phyloP scores from a whole-genome alignment of 176 grass and related monocot species.

The Carex myosuroides region DNA sequence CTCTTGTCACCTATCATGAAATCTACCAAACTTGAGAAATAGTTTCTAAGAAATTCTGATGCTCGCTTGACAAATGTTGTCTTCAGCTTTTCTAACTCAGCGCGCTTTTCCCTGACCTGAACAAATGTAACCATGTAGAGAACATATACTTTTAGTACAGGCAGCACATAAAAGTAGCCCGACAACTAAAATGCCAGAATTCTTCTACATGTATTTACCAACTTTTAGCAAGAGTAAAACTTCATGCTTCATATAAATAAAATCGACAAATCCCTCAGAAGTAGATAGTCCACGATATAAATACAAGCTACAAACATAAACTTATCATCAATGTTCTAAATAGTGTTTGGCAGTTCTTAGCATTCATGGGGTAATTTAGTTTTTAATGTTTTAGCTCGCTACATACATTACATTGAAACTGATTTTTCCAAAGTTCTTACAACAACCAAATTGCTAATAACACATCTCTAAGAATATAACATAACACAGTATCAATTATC shows the following conservation, averaged over 20 bases:
- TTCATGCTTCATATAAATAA: not conserved
- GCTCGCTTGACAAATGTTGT: slow-evolving; percentile 80
- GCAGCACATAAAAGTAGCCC: not conserved
- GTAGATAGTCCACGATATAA: not conserved
- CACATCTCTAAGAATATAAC: not conserved
- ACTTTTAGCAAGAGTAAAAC: not conserved
- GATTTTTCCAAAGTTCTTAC: not conserved
- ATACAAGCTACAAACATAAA: not conserved
- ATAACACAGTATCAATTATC: not conserved
- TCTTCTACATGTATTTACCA: not conserved
- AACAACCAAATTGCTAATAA: not conserved
- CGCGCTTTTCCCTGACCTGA: slow-evolving; percentile 79
- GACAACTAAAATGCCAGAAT: not conserved
- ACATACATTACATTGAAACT: not conserved
- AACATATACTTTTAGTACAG: not conserved
- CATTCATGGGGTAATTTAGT: not conserved
- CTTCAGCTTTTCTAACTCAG: slow-evolving; percentile 87
- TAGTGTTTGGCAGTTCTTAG: not conserved
- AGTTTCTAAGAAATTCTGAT: slow-evolving; percentile 90
- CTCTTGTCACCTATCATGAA: slow-evolving; percentile 99
- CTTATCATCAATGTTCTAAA: not conserved
- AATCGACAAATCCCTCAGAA: not conserved
- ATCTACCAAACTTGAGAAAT: slow-evolving; percentile 98
- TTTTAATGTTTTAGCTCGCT: not conserved
- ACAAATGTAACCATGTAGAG: not conserved